Evolutionary conservation across 164 flowering plant genomes (phyloP).

Genomic region (Piper longum): DNA sequence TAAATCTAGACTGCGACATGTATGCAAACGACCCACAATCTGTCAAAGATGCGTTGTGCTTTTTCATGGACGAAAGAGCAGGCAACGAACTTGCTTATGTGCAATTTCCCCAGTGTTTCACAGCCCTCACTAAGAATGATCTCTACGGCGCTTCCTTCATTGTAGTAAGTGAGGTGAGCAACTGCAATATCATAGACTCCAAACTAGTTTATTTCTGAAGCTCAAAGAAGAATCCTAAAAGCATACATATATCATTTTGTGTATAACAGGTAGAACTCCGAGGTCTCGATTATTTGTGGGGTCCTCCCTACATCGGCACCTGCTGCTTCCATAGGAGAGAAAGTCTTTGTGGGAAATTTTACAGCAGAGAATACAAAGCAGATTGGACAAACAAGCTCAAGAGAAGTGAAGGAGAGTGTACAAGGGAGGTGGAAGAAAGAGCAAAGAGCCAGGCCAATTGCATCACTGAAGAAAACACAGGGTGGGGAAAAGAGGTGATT

Average conservation of each 20-base stretch:
- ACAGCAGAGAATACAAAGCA: conserved; percentile 6
- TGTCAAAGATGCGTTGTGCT: conserved; percentile 23
- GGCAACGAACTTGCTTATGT: conserved; percentile 25
- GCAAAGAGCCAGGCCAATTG: conserved; percentile 21
- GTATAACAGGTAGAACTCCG: conserved; percentile 11
- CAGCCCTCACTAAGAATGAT: conserved; percentile 15
- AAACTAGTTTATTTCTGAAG: no score
- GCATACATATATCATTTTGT: no score
- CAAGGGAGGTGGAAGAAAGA: conserved; percentile 12
- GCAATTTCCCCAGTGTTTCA: conserved; percentile 20
- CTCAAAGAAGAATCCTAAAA: no score
- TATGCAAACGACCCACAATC: conserved; percentile 23
- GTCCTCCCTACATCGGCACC: conserved; percentile 22
- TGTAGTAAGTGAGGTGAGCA: conserved; percentile 4
- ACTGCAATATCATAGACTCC: no score
- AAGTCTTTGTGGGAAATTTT: conserved; percentile 16
- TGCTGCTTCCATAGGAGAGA: conserved; percentile 34
- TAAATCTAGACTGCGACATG: conserved; percentile 34
- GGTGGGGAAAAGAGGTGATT: conserved; percentile 30
- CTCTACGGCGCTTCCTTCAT: conserved; percentile 5
- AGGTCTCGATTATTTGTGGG: conserved; percentile 22
- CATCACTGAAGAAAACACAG: conserved; percentile 15
- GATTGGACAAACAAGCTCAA: conserved; percentile 4
- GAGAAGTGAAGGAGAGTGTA: conserved; percentile 5
- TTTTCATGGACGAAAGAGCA: conserved; percentile 26